Base-by-base conservation (phyloP, 805 yeast species). In the Candida broadrunensis region DNA sequence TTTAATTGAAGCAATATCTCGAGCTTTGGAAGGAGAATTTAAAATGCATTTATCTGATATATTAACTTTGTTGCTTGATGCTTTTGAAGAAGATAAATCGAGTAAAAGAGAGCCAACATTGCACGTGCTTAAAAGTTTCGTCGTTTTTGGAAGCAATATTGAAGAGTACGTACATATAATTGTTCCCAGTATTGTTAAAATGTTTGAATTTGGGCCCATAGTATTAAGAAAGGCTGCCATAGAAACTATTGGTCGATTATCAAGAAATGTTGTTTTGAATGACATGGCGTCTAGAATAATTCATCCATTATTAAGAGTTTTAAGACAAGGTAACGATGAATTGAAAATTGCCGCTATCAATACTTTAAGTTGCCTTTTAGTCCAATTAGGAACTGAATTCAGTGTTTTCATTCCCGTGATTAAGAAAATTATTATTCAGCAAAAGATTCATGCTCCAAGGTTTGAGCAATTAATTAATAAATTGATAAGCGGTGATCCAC, bases 251-350 rank as follows among this genome's bases (percentile, higher is more conserved):
- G 96, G 97, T 0, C 84, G 85, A 52, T 61, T 93, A 20, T 81
- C 96, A 1, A 81, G 80, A 49, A 76, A 72, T 29, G 83, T 91
- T 3, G 76, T 80, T 45, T 65, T 93, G 41, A 81, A 80, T 42
- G 98, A 91, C 49, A 84, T 89, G 88, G 83, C 96, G 0, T 85
- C 97, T 1, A 72, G 97, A 47, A 85, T 93, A 37, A 78, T 93
- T 20, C 97, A 91, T 51, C 91, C 97, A 1, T 61, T 93, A 11
- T 63, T 90, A 6, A 67, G 97, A 41, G 83, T 88, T 0, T 63
- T 93, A 37, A 50, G 58, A 14, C 66, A 62, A 44, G 69, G 61
- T 9, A 49, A 70, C 43, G 85, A 78, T 7, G 96, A 85, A 20
- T 61, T 89, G 16, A 74, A 77, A 25, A 69, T 67, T 11, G 77